phyloP scores from a whole-genome alignment of 768 basidiomycete genomes.

The Gloeostereum incarnatum region DNA sequence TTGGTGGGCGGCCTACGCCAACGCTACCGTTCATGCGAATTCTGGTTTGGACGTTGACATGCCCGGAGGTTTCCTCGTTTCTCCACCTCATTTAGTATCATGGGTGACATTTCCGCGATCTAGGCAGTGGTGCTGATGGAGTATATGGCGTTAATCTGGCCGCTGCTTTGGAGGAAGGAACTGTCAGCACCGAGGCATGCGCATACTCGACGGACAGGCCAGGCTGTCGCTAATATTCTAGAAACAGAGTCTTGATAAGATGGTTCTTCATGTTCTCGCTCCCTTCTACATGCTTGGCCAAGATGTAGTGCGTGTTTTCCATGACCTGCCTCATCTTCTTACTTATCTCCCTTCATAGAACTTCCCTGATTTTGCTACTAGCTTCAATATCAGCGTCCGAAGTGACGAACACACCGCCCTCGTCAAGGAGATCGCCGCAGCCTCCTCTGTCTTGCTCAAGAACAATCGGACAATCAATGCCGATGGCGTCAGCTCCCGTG shows the following conservation, averaged over 20 bases:
- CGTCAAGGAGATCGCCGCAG: constrained; percentile 53
- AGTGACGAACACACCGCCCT: constrained; percentile 37
- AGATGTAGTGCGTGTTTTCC: constrained; percentile 23
- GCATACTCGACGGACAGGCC: too few relatives aligned
- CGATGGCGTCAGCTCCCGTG: constrained; percentile 25
- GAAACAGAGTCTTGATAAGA: constrained; percentile 30
- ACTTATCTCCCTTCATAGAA: constrained; percentile 16
- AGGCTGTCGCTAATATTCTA: too few relatives aligned
- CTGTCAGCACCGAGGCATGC: too few relatives aligned
- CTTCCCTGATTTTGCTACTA: constrained; percentile 32
- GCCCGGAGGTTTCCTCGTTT: constrained; percentile 37
- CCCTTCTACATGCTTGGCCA: constrained; percentile 39
- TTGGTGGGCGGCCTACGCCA: constrained; percentile 42
- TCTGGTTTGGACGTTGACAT: constrained; percentile 43
- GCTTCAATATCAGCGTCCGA: constrained; percentile 33
- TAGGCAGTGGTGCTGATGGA: neutral
- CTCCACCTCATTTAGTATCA: too few relatives aligned
- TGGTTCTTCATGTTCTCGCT: constrained; percentile 34
- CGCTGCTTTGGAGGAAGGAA: neutral
- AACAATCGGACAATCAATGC: constrained; percentile 36
- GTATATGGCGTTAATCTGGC: neutral
- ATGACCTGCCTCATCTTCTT: neutral
- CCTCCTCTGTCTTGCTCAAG: constrained; percentile 63
- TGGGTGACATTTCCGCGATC: too few relatives aligned
- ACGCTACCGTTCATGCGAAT: constrained; percentile 34